Evolutionary conservation across 2,329 filamentous ascomycete species (phyloP).

Genomic region (Scedosporium boydii): DNA sequence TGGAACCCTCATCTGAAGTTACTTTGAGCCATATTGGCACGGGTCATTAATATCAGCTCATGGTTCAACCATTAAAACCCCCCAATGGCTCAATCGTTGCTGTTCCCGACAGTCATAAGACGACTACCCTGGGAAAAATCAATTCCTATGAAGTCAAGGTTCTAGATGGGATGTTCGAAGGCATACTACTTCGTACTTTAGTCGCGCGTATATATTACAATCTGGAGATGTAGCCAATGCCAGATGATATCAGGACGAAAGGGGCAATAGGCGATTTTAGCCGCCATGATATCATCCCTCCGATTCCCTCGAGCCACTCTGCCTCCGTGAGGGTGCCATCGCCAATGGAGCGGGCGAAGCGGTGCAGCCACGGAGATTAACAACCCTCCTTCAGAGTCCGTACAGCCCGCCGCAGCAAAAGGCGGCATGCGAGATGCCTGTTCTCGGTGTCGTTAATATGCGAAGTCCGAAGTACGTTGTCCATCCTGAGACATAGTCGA

Average conservation of each 20-base stretch:
- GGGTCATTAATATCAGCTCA: neutral
- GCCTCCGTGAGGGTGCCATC: neutral
- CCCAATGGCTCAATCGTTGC: neutral
- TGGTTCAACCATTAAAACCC: neutral
- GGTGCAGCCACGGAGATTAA: too few species aligned
- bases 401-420: too few species aligned
- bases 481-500: too few species aligned
- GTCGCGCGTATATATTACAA: neutral
- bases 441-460: too few species aligned
- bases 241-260: neutral
- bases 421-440: too few species aligned
- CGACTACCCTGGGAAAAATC: neutral
- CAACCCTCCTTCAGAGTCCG: too few species aligned
- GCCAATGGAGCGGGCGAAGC: neutral
- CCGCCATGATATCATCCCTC: conserved; percentile 1
- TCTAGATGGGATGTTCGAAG: neutral
- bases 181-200: neutral
- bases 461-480: too few species aligned
- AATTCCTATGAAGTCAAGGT: neutral
- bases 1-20: neutral
- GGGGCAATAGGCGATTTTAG: neutral
- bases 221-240: neutral
- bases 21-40: neutral
- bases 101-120: neutral
- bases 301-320: neutral